These are phyloP conservation scores for Scenedesmus sp. DNA, from an alignment of 163 green algal genomes.

Conservation along the genomic window DNA sequence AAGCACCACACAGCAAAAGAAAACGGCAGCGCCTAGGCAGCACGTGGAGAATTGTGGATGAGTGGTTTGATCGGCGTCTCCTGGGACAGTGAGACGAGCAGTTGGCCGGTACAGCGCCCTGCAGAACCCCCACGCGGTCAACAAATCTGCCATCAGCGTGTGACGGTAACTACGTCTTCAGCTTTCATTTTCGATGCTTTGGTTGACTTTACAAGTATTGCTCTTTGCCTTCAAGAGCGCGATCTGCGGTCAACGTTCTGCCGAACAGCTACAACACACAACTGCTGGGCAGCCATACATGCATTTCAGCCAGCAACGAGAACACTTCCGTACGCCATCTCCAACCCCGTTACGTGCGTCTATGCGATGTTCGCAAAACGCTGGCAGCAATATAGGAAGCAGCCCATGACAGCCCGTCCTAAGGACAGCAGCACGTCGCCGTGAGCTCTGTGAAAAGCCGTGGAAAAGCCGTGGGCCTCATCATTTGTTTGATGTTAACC, in stretches of 20 bases:
- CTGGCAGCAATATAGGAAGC: no score
- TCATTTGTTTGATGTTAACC: no score
- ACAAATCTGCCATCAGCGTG: neutral
- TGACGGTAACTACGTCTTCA: neutral
- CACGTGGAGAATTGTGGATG: neutral
- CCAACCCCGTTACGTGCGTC: no score
- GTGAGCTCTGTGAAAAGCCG: no score
- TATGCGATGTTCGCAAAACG: no score
- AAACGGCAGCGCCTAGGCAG: neutral
- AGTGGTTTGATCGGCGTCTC: neutral
- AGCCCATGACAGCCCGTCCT: no score
- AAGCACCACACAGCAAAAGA: neutral
- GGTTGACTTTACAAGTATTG: neutral
- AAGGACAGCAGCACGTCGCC: no score
- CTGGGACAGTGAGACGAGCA: neutral
- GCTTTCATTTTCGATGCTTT: neutral
- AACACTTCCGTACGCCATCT: no score
- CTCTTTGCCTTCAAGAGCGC: no score
- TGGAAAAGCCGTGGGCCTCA: no score
- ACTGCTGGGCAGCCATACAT: no score
- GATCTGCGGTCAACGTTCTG: neutral
- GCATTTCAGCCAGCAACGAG: no score
- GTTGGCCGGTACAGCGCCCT: neutral
- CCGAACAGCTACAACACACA: neutral
- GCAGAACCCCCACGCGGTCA: constrained; percentile 1